Conservation (phyloP, 768 basidiomycete species). For the Lentinula sp. region DNA sequence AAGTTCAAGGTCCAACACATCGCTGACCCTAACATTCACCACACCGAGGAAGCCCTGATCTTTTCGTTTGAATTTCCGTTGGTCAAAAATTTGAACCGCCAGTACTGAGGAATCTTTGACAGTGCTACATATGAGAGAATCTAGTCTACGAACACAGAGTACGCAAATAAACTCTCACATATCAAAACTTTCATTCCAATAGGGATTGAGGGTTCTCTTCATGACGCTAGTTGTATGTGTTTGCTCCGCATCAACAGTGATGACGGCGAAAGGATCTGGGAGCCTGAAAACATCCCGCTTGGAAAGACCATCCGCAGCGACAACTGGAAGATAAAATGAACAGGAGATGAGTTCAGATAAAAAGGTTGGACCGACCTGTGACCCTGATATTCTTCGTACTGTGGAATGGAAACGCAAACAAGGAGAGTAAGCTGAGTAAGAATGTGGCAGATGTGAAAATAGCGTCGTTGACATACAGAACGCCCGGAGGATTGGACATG, state of each 20-base stretch:
- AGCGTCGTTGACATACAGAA: conserved; percentile 30
- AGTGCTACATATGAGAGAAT: conserved; percentile 42
- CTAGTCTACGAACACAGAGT: background rate
- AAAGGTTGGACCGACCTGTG: conserved; percentile 45
- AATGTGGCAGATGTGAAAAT: conserved; percentile 11
- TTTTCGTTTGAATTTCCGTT: conserved; percentile 96
- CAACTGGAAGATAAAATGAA: conserved; percentile 46
- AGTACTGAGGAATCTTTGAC: conserved; percentile 98
- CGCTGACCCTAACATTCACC: conserved; percentile 89
- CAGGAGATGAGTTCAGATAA: background rate
- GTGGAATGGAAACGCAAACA: background rate
- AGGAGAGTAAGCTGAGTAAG: conserved; percentile 2
- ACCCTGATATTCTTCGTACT: conserved; percentile 74
- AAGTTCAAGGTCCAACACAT: conserved; percentile 86
- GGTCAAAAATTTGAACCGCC: conserved; percentile 98
- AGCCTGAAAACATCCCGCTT: conserved; percentile 96
- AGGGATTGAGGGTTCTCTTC: conserved; percentile 91
- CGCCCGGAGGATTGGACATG: conserved; percentile 43
- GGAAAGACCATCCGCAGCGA: conserved; percentile 89
- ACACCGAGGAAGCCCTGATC: conserved; percentile 99
- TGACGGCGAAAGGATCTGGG: conserved; percentile 96
- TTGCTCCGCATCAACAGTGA: conserved; percentile 97
- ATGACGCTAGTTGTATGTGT: conserved; percentile 96
- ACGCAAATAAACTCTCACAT: conserved; percentile 50
- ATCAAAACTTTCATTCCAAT: conserved; percentile 98